phyloP scores from a whole-genome alignment of 2,329 filamentous ascomycete genomes.

The Ceratocystiopsis minuta region DNA sequence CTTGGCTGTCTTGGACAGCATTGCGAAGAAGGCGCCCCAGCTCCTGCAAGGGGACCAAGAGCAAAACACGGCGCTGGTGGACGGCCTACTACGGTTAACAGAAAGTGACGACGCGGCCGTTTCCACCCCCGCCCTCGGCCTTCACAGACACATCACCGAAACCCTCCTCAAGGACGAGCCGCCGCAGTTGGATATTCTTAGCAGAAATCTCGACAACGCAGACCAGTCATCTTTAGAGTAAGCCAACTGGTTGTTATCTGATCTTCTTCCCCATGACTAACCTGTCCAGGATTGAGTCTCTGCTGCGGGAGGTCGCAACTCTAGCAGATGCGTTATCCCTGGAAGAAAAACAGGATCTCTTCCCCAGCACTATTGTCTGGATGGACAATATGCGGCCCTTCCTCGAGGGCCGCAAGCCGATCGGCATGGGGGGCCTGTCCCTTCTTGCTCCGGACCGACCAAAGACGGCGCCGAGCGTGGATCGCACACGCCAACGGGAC shows the following conservation, averaged over 20 bases:
- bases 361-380: constrained; percentile 52
- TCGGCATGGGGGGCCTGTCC: constrained; percentile 50
- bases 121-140: constrained; percentile 21
- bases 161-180: constrained; percentile 12
- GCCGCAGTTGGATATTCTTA: constrained; percentile 32
- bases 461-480: too few species aligned
- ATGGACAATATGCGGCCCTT: constrained; percentile 39
- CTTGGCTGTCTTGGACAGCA: constrained; percentile 28
- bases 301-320: constrained; percentile 27
- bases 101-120: constrained; percentile 26
- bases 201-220: constrained; percentile 34
- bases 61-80: constrained; percentile 31
- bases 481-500: constrained; percentile 38
- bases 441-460: constrained; percentile 28
- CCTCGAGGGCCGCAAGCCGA: constrained; percentile 32
- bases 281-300: constrained; percentile 27
- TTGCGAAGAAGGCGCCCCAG: constrained; percentile 26
- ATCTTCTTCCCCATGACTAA: background rate
- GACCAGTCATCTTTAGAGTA: constrained; percentile 32
- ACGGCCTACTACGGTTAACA: constrained; percentile 33
- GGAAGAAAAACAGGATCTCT: constrained; percentile 25
- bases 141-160: constrained; percentile 14
- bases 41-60: constrained; percentile 28
- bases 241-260: constrained; percentile 9
- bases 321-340: background rate